Evolutionary conservation across 176 grass and related monocot species (phyloP).

Genomic region (Cymbopogon citratus): DNA sequence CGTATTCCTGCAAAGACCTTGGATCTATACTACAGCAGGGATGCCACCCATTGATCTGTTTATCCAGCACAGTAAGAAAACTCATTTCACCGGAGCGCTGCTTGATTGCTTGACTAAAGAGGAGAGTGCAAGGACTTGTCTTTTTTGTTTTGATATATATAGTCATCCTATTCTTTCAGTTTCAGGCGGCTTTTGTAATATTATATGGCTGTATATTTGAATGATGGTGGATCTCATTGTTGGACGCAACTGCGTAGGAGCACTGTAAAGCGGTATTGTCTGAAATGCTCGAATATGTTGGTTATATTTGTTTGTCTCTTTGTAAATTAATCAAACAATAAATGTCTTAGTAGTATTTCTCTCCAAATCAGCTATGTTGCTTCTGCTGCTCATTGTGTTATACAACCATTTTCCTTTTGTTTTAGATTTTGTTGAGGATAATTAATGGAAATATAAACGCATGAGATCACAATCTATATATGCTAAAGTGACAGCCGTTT

Average conservation of each 20-base stretch:
- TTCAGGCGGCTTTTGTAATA: slow-evolving; percentile 12
- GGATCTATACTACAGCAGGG: slow-evolving; percentile 80
- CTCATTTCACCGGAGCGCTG: not conserved
- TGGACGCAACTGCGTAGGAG: slow-evolving; percentile 3
- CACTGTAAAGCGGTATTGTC: not conserved
- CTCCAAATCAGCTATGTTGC: not conserved
- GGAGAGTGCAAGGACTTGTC: not conserved
- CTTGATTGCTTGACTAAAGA: slow-evolving; percentile 40
- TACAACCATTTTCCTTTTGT: not conserved
- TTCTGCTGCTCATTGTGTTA: not conserved
- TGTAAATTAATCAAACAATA: slow-evolving; percentile 16
- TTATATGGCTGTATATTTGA: not conserved
- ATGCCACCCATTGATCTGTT: slow-evolving; percentile 50
- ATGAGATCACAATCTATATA: not conserved
- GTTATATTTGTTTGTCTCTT: not conserved
- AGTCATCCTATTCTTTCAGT: slow-evolving; percentile 14
- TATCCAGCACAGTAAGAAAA: not conserved
- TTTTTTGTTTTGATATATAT: not conserved
- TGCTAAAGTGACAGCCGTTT: not conserved
- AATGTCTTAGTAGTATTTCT: not conserved
- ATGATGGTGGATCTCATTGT: not conserved
- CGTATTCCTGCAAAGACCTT: slow-evolving; percentile 84
- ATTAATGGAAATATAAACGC: not conserved
- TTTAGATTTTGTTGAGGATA: not conserved
- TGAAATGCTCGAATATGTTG: not conserved